Percentiles rank a stretch among this genome's conserved stretches.
Evolutionary conservation across 2,329 filamentous ascomycete genomes (phyloP).

Genomic region (Talaromyces sp.): DNA sequence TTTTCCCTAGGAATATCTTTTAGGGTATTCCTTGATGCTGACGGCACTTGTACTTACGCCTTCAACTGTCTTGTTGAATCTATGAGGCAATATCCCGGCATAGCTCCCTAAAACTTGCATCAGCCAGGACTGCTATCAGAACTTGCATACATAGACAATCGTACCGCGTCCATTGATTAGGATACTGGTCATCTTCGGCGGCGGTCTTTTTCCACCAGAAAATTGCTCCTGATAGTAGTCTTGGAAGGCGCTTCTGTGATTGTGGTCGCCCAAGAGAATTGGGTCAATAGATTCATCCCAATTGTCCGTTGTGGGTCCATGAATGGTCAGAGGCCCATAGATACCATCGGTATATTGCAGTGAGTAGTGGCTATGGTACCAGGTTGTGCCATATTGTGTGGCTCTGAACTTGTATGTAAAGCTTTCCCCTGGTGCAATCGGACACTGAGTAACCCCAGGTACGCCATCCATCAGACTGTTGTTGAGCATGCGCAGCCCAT

Average conservation of each 20-base stretch:
- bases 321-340: constrained; percentile 61
- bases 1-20: background rate
- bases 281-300: background rate
- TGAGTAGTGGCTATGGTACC: constrained; percentile 34
- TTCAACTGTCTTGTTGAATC: too few relatives aligned
- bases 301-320: constrained; percentile 38
- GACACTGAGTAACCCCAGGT: constrained; percentile 34
- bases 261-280: background rate
- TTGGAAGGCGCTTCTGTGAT: background rate
- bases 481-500: too few relatives aligned
- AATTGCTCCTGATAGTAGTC: background rate
- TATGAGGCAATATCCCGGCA: too few relatives aligned
- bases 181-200: background rate
- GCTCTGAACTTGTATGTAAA: constrained; percentile 35
- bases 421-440: constrained; percentile 34
- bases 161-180: background rate
- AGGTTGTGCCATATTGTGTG: constrained; percentile 28
- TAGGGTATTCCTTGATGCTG: too few relatives aligned
- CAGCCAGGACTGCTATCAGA: too few relatives aligned
- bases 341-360: constrained; percentile 60
- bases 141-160: too few relatives aligned
- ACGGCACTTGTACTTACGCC: too few relatives aligned
- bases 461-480: constrained; percentile 30
- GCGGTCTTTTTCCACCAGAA: background rate
- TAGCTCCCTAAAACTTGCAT: background rate